Evolutionary conservation across 1,284 basidiomycete genomes (phyloP).

Genomic region (Takashimella koratensis): DNA sequence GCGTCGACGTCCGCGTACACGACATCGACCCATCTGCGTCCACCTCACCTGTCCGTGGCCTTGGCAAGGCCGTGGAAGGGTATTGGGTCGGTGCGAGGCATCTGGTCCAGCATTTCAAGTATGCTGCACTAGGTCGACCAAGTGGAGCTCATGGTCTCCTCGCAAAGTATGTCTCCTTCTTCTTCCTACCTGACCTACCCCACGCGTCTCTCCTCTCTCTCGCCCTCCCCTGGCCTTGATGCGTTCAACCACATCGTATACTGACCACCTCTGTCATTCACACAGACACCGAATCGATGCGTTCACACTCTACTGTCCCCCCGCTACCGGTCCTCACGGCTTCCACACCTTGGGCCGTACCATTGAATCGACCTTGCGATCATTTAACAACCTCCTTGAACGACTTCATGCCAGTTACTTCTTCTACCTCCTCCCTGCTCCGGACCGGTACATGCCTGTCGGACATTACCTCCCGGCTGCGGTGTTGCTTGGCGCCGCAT

Average conservation of each 20-base stretch:
- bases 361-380: conserved; percentile 79
- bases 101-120: conserved; percentile 39
- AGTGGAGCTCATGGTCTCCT: conserved; percentile 51
- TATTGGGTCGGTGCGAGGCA: conserved; percentile 30
- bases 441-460: conserved; percentile 79
- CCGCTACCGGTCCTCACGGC: conserved; percentile 87
- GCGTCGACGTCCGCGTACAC: conserved; percentile 71
- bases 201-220: too few species aligned
- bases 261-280: conserved; percentile 2
- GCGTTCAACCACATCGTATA: background rate
- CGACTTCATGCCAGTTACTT: conserved; percentile 93
- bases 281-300: conserved; percentile 88
- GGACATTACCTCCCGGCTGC: conserved; percentile 83
- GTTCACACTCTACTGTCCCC: conserved; percentile 81
- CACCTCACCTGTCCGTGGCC: background rate
- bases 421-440: conserved; percentile 78
- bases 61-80: background rate
- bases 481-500: conserved; percentile 70
- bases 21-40: conserved; percentile 54
- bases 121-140: conserved; percentile 41
- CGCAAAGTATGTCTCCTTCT: conserved; percentile 36
- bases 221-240: conserved; percentile 3
- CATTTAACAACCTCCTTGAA: conserved; percentile 87
- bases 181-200: too few species aligned
- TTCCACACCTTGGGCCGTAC: conserved; percentile 87